Base-by-base conservation (phyloP, 2,329 filamentous ascomycete species). In the Aspergillaceae sp. region DNA sequence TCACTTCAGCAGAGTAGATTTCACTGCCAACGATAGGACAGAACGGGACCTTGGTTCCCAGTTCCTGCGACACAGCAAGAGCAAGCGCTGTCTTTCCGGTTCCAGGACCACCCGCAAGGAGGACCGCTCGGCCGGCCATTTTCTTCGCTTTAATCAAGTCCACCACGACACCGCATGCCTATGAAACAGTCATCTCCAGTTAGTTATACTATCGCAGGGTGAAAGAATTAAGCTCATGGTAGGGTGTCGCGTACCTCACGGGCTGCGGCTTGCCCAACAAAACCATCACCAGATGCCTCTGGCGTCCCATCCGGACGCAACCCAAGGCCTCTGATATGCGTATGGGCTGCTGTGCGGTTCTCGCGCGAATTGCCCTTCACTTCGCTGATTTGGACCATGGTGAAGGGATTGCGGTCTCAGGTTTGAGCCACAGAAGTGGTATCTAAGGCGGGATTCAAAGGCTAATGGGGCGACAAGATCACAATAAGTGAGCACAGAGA, bases 11-110 rank as follows among this genome's bases (percentile, higher is more conserved):
- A 57, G 88, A 95, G 74, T 96, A 98, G 60, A 98, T 86, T 71
- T 98, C 92, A 74, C 90, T 96, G 58, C 90, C 92, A 44, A 96
- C 92, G 64, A 98, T 97, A 35, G 91, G 90, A 69, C 92, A 96
- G 67, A 98, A 98, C 5, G 92, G 92, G 47, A 98, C 94, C 74
- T 96, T 97, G 42, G 90, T 96, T 57, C 92, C 92, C 55, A 98
- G 77, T 69, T 98, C 92, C 71, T 97, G 92, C 68, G 88, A 94
- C 57, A 98, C 87, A 42, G 92, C 92, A 50, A 97, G 79, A 42
- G 92, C 92, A 53, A 98, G 81, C 29, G 92, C 92, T 29, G 92
- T 98, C 76, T 98, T 98, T 68, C 92, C 92, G 1, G 92, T 97
- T 50, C 90, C 92, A 29, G 92, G 92, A 5, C 92, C 92, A 59